Evolutionary conservation across 1,284 basidiomycete genomes (phyloP).

Genomic region (Bondarzewia mesenterica): DNA sequence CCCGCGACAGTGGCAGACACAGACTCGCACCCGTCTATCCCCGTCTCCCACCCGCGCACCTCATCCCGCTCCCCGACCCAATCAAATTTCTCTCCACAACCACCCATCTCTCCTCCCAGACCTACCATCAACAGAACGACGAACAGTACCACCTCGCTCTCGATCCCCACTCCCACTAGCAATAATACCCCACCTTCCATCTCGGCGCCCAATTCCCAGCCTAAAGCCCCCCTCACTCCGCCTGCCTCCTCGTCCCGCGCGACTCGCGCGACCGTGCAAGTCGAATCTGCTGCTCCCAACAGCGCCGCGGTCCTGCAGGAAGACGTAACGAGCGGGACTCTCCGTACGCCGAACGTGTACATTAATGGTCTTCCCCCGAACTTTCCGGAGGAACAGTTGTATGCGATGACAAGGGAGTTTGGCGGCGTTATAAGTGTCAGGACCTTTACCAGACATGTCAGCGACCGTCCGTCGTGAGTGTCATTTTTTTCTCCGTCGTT

Average conservation of each 20-base stretch:
- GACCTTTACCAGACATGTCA: slow-evolving; percentile 35
- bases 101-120: slow-evolving; percentile 14
- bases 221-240: slow-evolving; percentile 1
- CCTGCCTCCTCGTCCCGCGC: slow-evolving; percentile 3
- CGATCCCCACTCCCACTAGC: not conserved
- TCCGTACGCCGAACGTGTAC: slow-evolving; percentile 37
- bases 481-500: not conserved
- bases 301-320: slow-evolving; percentile 2
- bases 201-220: slow-evolving; percentile 1
- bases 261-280: not conserved
- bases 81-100: slow-evolving; percentile 5
- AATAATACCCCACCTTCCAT: not conserved
- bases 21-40: slow-evolving; percentile 1
- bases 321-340: too few species aligned
- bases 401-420: slow-evolving; percentile 30
- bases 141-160: not conserved
- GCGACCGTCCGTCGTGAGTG: slow-evolving; percentile 33
- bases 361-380: slow-evolving; percentile 42
- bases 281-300: not conserved
- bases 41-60: slow-evolving; percentile 4
- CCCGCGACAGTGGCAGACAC: not conserved
- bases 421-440: slow-evolving; percentile 33
- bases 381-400: slow-evolving; percentile 36
- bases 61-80: slow-evolving; percentile 1
- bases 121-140: not conserved